Percentiles rank a stretch among this genome's conserved stretches.
Evolutionary conservation across 805 yeast species (phyloP).

Genomic region (Teunomyces panamensis): DNA sequence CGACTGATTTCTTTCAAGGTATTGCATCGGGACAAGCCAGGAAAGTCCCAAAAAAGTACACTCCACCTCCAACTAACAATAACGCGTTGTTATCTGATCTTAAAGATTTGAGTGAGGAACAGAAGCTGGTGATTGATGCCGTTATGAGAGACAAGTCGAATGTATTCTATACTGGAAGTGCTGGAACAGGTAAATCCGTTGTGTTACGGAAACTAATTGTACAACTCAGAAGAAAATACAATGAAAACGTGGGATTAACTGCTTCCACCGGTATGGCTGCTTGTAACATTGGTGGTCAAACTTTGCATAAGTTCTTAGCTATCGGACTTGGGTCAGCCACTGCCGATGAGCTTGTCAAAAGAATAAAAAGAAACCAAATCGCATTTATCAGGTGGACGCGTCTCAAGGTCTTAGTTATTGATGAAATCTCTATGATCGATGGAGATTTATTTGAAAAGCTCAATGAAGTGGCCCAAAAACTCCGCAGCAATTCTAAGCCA

Average conservation of each 20-base stretch:
- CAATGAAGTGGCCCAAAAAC: constrained; percentile 59
- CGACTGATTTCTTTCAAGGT: constrained; percentile 16
- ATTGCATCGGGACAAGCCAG: constrained; percentile 18
- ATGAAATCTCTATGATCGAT: constrained; percentile 94
- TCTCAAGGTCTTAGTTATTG: constrained; percentile 73
- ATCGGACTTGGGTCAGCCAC: constrained; percentile 72
- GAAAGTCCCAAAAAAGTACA: constrained; percentile 16
- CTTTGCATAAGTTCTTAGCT: constrained; percentile 83
- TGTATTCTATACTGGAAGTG: constrained; percentile 78
- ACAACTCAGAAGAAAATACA: constrained; percentile 15
- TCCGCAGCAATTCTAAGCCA: constrained; percentile 55
- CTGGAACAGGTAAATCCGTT: constrained; percentile 86
- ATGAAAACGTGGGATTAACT: constrained; percentile 73
- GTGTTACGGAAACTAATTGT: constrained; percentile 62
- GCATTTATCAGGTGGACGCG: constrained; percentile 58
- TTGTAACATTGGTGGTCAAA: constrained; percentile 85
- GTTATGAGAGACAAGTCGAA: constrained; percentile 51
- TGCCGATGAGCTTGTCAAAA: constrained; percentile 43
- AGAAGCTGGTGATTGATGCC: constrained; percentile 44
- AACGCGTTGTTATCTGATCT: constrained; percentile 3
- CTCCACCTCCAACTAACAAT: constrained; percentile 4
- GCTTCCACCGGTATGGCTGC: constrained; percentile 98
- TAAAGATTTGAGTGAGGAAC: constrained; percentile 35
- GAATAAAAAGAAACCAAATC: constrained; percentile 46
- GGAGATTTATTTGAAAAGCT: constrained; percentile 73